Conservation (phyloP, 1,284 basidiomycete species). For the Heterobasidion annosum region DNA sequence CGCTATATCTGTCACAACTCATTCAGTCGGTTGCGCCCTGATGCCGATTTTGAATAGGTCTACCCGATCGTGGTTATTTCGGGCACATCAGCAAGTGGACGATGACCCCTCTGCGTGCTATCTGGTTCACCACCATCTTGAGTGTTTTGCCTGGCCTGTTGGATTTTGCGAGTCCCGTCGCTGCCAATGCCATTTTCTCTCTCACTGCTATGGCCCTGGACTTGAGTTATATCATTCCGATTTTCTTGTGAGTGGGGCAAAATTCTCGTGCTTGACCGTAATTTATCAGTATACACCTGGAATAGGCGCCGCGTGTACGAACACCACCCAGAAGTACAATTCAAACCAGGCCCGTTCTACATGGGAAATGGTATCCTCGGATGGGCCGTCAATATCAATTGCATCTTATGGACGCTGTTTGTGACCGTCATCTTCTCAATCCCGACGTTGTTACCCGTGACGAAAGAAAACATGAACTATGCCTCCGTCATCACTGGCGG, state of each 20-base stretch:
- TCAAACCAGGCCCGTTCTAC: slow-evolving; percentile 86
- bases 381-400: slow-evolving; percentile 53
- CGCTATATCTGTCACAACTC: slow-evolving; percentile 6
- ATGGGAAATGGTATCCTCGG: slow-evolving; percentile 71
- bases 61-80: slow-evolving; percentile 80
- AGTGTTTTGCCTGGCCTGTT: slow-evolving; percentile 68
- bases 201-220: slow-evolving; percentile 69
- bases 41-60: slow-evolving; percentile 28
- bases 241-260: slow-evolving; percentile 35
- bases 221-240: slow-evolving; percentile 68
- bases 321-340: slow-evolving; percentile 78
- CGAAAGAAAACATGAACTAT: slow-evolving; percentile 71
- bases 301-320: slow-evolving; percentile 54
- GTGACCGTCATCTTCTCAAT: slow-evolving; percentile 66
- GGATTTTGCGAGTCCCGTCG: slow-evolving; percentile 70
- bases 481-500: slow-evolving; percentile 38
- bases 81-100: slow-evolving; percentile 58
- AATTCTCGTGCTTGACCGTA: neutral
- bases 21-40: neutral
- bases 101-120: slow-evolving; percentile 75
- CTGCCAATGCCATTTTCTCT: slow-evolving; percentile 80
- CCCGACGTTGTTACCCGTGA: slow-evolving; percentile 66
- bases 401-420: slow-evolving; percentile 64
- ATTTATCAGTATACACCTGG: too few species aligned
- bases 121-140: slow-evolving; percentile 70